These are phyloP conservation scores for Trichoderma koningii DNA, from an alignment of 2,329 filamentous ascomycete species.

Conservation along the genomic window DNA sequence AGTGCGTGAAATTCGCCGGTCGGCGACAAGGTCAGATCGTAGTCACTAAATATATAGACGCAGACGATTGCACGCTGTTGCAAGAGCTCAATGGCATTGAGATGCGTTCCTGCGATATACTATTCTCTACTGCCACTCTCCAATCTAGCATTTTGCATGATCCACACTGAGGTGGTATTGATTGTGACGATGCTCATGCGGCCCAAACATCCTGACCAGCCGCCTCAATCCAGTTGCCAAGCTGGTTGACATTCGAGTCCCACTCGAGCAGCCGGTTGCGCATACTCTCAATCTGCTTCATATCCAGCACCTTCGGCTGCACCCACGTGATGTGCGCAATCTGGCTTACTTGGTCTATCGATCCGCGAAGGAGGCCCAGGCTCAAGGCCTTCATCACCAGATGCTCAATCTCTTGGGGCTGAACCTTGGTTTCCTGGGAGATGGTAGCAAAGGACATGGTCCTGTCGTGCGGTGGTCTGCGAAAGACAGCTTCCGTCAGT, in stretches of 20 bases:
- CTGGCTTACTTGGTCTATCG: constrained; percentile 94
- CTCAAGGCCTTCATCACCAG: constrained; percentile 99
- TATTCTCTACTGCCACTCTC: constrained; percentile 32
- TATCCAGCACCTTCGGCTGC: constrained; percentile 95
- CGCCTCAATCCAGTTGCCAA: constrained; percentile 95
- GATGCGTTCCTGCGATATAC: constrained; percentile 31
- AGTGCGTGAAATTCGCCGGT: not conserved
- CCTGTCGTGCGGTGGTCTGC: constrained; percentile 90
- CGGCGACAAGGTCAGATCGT: not conserved
- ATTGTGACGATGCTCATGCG: constrained; percentile 52
- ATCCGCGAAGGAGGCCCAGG: constrained; percentile 82
- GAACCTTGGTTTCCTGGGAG: constrained; percentile 87
- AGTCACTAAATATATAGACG: not conserved
- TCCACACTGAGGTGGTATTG: not conserved
- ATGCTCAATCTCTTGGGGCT: constrained; percentile 91
- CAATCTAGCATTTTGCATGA: not conserved
- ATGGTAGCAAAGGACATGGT: constrained; percentile 91
- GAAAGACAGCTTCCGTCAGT: constrained; percentile 94
- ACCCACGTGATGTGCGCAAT: constrained; percentile 98
- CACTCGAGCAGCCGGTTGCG: constrained; percentile 84
- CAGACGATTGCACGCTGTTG: not conserved
- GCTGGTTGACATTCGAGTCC: constrained; percentile 92
- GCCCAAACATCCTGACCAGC: constrained; percentile 96
- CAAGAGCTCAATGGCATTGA: not conserved
- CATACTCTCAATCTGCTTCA: constrained; percentile 94